Percentiles rank a stretch among this genome's conserved stretches.
Evolutionary conservation across 2,329 filamentous ascomycete genomes (phyloP).

Genomic region (Fulvia fulva): DNA sequence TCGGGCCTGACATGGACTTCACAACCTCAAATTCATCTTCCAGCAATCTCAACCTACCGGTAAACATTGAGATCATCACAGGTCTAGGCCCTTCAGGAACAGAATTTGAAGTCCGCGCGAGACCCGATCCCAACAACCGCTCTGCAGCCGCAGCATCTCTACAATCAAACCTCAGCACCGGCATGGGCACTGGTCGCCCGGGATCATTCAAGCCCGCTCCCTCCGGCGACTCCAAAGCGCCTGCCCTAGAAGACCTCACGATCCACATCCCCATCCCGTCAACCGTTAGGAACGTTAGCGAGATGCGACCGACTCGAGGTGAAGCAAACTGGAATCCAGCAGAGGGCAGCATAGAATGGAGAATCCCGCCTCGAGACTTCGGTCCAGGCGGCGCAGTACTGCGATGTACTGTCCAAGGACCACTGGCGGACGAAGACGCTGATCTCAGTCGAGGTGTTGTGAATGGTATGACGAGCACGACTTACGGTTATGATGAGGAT

Average conservation of each 20-base stretch:
- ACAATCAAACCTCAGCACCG: constrained; percentile 26
- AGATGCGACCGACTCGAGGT: constrained; percentile 74
- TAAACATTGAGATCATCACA: constrained; percentile 76
- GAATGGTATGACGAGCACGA: constrained; percentile 41
- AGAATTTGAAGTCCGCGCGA: constrained; percentile 84
- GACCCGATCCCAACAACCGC: constrained; percentile 41
- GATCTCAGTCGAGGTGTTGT: constrained; percentile 36
- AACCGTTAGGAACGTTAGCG: constrained; percentile 75
- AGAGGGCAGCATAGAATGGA: constrained; percentile 75
- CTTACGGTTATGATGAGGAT: constrained; percentile 38
- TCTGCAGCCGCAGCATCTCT: constrained; percentile 29
- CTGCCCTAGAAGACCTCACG: constrained; percentile 66
- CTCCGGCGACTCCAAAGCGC: constrained; percentile 28
- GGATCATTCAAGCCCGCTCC: constrained; percentile 19
- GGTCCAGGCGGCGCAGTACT: constrained; percentile 55
- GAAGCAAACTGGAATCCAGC: constrained; percentile 77
- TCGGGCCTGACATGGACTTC: constrained; percentile 59
- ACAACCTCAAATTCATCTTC: constrained; percentile 19
- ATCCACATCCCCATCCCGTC: constrained; percentile 75
- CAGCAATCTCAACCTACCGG: constrained; percentile 67
- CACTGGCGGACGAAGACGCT: constrained; percentile 46
- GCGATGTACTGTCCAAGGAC: constrained; percentile 74
- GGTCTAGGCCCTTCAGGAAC: constrained; percentile 68
- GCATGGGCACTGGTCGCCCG: constrained; percentile 17
- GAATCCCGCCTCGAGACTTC: constrained; percentile 72